These are phyloP conservation scores for Glycine tomentella DNA, from an alignment of 306 rosid species.

Conservation along the genomic window DNA sequence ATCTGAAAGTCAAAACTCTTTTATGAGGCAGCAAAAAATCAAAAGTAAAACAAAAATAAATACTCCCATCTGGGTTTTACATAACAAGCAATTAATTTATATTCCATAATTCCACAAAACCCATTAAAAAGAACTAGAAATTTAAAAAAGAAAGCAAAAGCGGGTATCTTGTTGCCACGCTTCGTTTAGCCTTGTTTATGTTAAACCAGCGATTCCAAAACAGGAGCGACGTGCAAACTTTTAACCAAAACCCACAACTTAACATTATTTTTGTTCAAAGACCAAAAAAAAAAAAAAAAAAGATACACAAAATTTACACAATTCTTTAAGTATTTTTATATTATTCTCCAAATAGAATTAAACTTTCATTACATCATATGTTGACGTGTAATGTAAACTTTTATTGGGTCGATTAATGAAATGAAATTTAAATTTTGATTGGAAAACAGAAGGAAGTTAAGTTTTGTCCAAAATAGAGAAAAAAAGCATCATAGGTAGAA, in stretches of 20 bases:
- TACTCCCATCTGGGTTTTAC: neutral
- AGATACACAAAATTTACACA: neutral
- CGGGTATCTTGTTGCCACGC: constrained; percentile 9
- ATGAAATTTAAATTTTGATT: neutral
- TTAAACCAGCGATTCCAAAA: constrained; percentile 41
- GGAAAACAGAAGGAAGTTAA: neutral
- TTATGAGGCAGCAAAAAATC: neutral
- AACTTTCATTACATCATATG: neutral
- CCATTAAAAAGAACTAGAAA: no score
- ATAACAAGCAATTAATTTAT: neutral
- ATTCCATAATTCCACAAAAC: constrained; percentile 2
- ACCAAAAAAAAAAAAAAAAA: no score
- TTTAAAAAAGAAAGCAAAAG: constrained; percentile 21
- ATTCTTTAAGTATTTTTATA: neutral
- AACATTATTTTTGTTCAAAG: neutral
- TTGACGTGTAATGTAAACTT: neutral
- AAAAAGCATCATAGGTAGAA: neutral
- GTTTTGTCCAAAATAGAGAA: neutral
- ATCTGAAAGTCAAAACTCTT: neutral
- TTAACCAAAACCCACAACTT: neutral
- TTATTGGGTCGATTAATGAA: neutral
- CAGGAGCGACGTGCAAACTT: constrained; percentile 29
- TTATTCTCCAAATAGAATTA: neutral
- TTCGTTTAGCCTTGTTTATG: constrained; percentile 20
- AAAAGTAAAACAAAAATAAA: neutral